phyloP scores from a whole-genome alignment of 2,329 filamentous ascomycete genomes.

The Albophoma yamanashiensis region DNA sequence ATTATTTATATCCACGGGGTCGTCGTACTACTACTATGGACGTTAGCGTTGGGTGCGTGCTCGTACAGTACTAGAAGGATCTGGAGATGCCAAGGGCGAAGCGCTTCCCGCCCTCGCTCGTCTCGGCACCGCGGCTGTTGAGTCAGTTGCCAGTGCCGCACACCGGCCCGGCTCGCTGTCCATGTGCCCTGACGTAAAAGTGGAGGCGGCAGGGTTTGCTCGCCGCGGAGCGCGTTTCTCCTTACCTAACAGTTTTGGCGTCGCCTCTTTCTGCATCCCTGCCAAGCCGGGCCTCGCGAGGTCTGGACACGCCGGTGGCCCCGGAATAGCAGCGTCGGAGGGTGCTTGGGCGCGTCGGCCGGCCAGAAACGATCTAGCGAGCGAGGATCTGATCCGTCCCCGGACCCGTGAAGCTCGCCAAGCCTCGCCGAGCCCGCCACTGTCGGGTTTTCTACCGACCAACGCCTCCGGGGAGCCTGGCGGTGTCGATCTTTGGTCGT shows the following conservation, averaged over 20 bases:
- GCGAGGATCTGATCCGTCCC: background rate
- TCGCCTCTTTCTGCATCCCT: background rate
- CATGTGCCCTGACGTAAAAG: background rate
- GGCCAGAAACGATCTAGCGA: background rate
- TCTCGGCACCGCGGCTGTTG: background rate
- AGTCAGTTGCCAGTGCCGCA: background rate
- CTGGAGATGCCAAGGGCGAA: background rate
- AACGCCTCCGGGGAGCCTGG: background rate
- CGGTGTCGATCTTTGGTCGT: background rate
- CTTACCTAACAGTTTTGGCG: background rate
- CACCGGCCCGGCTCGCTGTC: background rate
- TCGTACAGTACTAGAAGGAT: background rate
- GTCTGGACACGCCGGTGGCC: background rate
- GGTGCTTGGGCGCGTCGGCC: background rate
- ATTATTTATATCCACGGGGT: background rate
- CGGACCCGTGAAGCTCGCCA: background rate
- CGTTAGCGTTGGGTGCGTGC: too few relatives aligned
- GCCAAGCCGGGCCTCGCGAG: background rate
- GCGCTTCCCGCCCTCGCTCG: background rate
- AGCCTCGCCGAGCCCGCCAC: background rate
- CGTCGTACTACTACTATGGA: too few relatives aligned
- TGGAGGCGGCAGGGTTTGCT: background rate
- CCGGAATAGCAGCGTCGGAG: background rate
- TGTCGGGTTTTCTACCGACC: background rate
- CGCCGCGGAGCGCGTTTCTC: background rate